A percentile compares a stretch with the other conserved stretches of the same genome.
These are phyloP conservation scores for Colletotrichum somersetense DNA, from an alignment of 2,329 filamentous ascomycete genomes.

Conservation along the genomic window DNA sequence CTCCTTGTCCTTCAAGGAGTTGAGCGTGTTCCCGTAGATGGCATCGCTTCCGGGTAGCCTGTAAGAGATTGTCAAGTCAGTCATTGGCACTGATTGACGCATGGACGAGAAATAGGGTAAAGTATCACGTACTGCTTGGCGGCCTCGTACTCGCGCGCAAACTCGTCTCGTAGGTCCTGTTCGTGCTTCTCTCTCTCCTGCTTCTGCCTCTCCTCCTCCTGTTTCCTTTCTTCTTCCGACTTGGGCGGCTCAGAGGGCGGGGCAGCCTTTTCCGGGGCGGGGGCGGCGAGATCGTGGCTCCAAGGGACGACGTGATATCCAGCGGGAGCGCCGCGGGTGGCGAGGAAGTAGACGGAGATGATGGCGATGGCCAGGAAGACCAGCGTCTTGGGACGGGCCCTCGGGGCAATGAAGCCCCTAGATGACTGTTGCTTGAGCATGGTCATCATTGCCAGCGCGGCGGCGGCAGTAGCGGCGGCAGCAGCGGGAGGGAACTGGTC, in stretches of 20 bases:
- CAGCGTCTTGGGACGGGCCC: conserved; percentile 58
- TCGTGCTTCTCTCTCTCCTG: conserved; percentile 46
- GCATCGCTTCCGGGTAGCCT: conserved; percentile 62
- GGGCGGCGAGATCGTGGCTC: conserved; percentile 30
- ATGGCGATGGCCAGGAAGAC: conserved; percentile 56
- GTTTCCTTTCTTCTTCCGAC: conserved; percentile 37
- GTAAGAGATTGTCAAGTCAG: conserved; percentile 26
- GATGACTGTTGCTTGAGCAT: conserved; percentile 46
- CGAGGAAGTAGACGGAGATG: conserved; percentile 58
- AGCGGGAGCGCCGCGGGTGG: conserved; percentile 54
- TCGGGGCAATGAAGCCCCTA: conserved; percentile 45
- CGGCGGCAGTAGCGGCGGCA: conserved; percentile 8
- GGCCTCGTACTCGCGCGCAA: conserved; percentile 52
- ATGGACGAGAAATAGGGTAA: conserved; percentile 19
- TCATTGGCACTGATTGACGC: conserved; percentile 22
- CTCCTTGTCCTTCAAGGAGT: conserved; percentile 58
- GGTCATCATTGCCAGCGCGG: conserved; percentile 40
- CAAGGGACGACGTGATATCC: conserved; percentile 54
- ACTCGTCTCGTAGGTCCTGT: conserved; percentile 49
- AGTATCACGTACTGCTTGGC: conserved; percentile 54
- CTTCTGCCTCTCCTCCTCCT: conserved; percentile 36
- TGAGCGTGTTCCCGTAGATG: conserved; percentile 70
- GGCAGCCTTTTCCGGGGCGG: conserved; percentile 18
- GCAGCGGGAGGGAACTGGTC: conserved; percentile 11
- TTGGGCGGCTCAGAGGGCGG: conserved; percentile 37